Conservation (phyloP, 768 basidiomycete species). For the Kwoniella dendrophila region DNA sequence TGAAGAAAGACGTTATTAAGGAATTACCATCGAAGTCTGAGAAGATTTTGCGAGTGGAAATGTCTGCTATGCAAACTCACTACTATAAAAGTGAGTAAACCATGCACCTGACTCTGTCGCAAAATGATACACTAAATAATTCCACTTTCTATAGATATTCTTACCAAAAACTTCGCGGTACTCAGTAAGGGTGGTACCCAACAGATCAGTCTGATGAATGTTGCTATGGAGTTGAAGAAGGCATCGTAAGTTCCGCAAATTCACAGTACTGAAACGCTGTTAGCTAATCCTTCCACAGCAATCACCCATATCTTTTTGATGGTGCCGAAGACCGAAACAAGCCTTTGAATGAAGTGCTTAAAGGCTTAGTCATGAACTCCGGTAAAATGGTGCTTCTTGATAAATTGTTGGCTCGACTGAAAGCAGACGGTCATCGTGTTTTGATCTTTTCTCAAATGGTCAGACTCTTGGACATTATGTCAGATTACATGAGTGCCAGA, state of each 20-base stretch:
- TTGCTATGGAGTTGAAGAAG: constrained; percentile 99
- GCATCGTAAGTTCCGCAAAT: constrained; percentile 60
- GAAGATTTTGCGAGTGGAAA: constrained; percentile 94
- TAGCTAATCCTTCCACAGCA: constrained; percentile 51
- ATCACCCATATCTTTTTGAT: constrained; percentile 96
- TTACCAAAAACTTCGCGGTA: constrained; percentile 80
- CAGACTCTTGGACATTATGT: constrained; percentile 95
- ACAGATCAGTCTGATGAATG: constrained; percentile 93
- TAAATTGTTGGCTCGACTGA: constrained; percentile 87
- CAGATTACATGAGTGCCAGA: constrained; percentile 89
- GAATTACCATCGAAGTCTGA: constrained; percentile 97
- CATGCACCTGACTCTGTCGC: constrained; percentile 13
- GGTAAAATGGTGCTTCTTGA: constrained; percentile 98
- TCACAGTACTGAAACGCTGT: not conserved
- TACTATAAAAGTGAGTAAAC: constrained; percentile 87
- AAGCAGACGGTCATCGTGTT: constrained; percentile 91
- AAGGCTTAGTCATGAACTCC: constrained; percentile 96
- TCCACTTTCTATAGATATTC: constrained; percentile 13
- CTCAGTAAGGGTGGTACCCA: constrained; percentile 77
- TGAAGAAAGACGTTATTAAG: constrained; percentile 95
- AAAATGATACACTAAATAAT: constrained; percentile 66
- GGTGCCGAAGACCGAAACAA: constrained; percentile 70
- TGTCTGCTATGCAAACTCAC: constrained; percentile 93
- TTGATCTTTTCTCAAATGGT: constrained; percentile 99
- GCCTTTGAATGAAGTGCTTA: constrained; percentile 73